Percentiles rank a stretch among this genome's conserved stretches.
phyloP scores from a whole-genome alignment of 805 yeast species.

The Ogataea sp. region DNA sequence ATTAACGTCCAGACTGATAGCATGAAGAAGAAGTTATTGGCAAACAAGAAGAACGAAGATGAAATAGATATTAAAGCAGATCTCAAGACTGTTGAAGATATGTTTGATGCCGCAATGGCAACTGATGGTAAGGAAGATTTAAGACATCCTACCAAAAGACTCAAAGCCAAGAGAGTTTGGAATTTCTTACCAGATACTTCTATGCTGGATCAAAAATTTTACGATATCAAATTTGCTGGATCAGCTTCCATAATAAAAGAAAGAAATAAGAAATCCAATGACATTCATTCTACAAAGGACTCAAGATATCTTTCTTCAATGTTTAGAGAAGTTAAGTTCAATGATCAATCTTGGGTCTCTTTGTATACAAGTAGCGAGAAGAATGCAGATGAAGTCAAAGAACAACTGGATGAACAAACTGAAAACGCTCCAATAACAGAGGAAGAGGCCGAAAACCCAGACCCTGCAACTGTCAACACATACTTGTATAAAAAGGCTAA shows the following conservation, averaged over 20 bases:
- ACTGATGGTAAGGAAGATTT: conserved; percentile 35
- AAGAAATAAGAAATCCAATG: conserved; percentile 23
- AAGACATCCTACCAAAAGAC: conserved; percentile 69
- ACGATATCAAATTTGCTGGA: conserved; percentile 54
- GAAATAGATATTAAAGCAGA: conserved; percentile 54
- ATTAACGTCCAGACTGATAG: conserved; percentile 13
- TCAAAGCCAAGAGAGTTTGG: conserved; percentile 73
- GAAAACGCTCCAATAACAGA: conserved; percentile 39
- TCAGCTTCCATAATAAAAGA: conserved; percentile 41
- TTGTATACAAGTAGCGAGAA: conserved; percentile 43
- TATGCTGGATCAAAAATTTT: conserved; percentile 73
- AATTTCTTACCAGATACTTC: conserved; percentile 84
- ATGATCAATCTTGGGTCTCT: conserved; percentile 73
- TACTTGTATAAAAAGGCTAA: conserved; percentile 57
- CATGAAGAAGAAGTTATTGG: conserved; percentile 10
- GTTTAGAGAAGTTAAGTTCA: conserved; percentile 64
- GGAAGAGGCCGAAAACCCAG: conserved; percentile 34
- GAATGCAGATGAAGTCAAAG: conserved; percentile 32
- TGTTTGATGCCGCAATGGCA: conserved; percentile 44
- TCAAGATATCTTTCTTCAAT: conserved; percentile 48
- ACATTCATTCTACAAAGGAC: conserved; percentile 22
- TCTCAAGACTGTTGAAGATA: conserved; percentile 63
- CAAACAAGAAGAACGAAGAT: conserved; percentile 22
- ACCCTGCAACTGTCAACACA: conserved; percentile 25
- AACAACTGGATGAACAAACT: conserved; percentile 37